Evolutionary conservation across 352 stramenopile species (phyloP).

Genomic region (Globisporangium iwayamae): DNA sequence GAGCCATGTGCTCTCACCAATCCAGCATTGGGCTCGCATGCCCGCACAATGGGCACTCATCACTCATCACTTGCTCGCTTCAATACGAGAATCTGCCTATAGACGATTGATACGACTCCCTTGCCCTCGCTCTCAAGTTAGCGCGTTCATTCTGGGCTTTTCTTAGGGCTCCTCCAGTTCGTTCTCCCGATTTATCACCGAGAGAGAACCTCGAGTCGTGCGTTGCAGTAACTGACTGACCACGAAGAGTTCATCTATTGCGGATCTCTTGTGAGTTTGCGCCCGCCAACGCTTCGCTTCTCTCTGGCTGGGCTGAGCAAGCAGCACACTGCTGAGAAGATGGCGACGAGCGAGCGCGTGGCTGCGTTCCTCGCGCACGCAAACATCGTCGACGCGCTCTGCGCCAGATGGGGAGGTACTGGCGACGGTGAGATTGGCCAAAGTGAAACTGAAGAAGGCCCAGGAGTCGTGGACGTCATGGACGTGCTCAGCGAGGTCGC

Average conservation of each 20-base stretch:
- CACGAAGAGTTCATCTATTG: too few species aligned
- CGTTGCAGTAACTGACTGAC: too few species aligned
- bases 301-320: too few species aligned
- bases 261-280: too few species aligned
- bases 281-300: too few species aligned
- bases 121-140: too few species aligned
- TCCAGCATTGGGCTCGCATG: too few species aligned
- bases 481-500: conserved; percentile 45
- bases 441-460: conserved; percentile 12
- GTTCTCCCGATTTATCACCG: neutral
- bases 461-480: conserved; percentile 42
- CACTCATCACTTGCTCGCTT: too few species aligned
- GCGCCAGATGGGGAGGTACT: conserved; percentile 1
- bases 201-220: neutral
- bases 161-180: conserved; percentile 1
- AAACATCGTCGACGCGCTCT: conserved; percentile 38
- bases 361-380: conserved; percentile 39
- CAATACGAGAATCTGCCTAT: neutral
- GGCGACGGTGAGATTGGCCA: neutral
- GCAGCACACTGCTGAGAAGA: neutral
- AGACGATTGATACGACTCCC: neutral
- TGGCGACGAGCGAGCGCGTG: conserved; percentile 45
- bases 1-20: too few species aligned
- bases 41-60: too few species aligned
- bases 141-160: neutral